Conservation (phyloP, 805 yeast genomes). For the Candida oleophila region DNA sequence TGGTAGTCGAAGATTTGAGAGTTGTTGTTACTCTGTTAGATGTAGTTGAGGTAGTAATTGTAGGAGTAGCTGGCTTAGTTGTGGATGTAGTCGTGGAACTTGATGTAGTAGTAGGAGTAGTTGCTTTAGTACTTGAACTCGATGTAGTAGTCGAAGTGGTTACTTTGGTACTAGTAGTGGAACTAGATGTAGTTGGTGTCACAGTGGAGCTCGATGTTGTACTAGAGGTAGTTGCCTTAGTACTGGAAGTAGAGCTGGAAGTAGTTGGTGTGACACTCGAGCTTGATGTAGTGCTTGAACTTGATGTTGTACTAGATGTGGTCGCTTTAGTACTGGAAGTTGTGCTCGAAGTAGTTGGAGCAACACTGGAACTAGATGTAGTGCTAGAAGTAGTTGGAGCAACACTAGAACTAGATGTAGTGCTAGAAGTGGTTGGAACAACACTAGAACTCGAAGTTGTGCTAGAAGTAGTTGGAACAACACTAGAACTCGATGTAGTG, state of each 20-base stretch:
- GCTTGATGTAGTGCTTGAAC: neutral
- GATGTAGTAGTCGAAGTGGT: no score
- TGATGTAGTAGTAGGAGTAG: neutral
- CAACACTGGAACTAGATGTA: no score
- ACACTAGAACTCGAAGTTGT: neutral
- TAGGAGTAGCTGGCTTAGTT: neutral
- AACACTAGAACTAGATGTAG: slow-evolving; percentile 4
- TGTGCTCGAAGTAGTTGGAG: neutral
- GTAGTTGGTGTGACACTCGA: neutral
- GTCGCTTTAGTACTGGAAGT: neutral
- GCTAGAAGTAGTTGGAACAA: neutral
- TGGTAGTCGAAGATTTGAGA: neutral
- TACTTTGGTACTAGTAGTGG: neutral
- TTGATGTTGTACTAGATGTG: neutral
- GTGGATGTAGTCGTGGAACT: neutral
- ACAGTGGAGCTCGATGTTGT: neutral
- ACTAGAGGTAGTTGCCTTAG: neutral
- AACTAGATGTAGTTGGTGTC: neutral
- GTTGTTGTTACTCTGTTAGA: neutral
- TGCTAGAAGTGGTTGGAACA: neutral
- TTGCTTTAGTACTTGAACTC: neutral
- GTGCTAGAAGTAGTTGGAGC: neutral
- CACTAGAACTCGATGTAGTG: neutral
- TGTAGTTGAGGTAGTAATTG: neutral
- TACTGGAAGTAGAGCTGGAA: neutral